phyloP scores from a whole-genome alignment of 768 basidiomycete species.

The Chiua virens region DNA sequence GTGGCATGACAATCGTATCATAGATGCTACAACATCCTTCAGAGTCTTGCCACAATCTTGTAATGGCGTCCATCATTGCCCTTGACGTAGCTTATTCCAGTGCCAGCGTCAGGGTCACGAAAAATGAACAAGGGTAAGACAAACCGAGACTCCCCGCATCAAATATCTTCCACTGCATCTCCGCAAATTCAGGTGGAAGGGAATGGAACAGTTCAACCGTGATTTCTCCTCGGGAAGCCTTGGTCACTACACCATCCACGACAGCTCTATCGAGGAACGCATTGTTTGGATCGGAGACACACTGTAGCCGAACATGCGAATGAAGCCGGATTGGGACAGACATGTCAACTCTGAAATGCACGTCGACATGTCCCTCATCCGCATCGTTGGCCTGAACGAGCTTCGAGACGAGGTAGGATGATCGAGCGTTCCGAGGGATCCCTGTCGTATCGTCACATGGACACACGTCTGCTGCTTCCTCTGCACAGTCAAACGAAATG shows the following conservation, averaged over 20 bases:
- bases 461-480: slow-evolving; percentile 66
- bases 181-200: slow-evolving; percentile 57
- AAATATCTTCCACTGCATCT: slow-evolving; percentile 66
- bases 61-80: slow-evolving; percentile 66
- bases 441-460: slow-evolving; percentile 62
- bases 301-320: slow-evolving; percentile 63
- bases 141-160: slow-evolving; percentile 59
- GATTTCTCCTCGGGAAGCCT: slow-evolving; percentile 52
- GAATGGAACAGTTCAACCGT: slow-evolving; percentile 54
- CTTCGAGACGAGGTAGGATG: slow-evolving; percentile 32
- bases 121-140: slow-evolving; percentile 10
- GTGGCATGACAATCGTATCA: slow-evolving; percentile 41
- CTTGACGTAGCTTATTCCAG: slow-evolving; percentile 50
- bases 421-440: slow-evolving; percentile 42
- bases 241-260: slow-evolving; percentile 60
- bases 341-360: slow-evolving; percentile 56
- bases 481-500: slow-evolving; percentile 61
- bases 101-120: slow-evolving; percentile 2
- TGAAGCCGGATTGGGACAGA: slow-evolving; percentile 52
- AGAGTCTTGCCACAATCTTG: slow-evolving; percentile 44
- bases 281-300: slow-evolving; percentile 55
- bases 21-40: slow-evolving; percentile 50
- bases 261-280: slow-evolving; percentile 45
- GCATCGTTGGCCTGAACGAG: slow-evolving; percentile 21
- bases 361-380: slow-evolving; percentile 42